Conservation (phyloP, 352 stramenopile genomes). For the Pythium biforme region DNA sequence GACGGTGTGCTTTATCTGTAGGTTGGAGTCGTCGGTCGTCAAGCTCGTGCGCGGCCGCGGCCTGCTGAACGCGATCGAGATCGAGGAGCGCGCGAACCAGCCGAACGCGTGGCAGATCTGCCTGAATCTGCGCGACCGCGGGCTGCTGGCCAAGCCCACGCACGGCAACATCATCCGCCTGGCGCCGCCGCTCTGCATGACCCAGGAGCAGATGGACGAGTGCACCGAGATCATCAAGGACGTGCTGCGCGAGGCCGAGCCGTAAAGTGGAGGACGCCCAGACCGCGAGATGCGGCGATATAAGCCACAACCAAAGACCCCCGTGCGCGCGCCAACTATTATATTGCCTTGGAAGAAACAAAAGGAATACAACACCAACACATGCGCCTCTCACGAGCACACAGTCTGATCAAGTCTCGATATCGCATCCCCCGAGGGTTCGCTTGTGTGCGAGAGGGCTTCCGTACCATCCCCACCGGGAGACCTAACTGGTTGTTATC, state of each 20-base stretch:
- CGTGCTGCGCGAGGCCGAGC: conserved; percentile 59
- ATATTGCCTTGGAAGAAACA: no score
- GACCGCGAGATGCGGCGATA: neutral
- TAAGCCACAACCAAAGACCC: no score
- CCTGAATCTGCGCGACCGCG: conserved; percentile 93
- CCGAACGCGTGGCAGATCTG: conserved; percentile 94
- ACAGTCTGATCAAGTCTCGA: no score
- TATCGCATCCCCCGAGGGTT: no score
- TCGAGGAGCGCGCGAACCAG: conserved; percentile 89
- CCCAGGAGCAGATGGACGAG: conserved; percentile 91
- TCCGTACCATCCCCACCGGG: no score
- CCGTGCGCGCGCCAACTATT: no score
- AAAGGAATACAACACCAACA: no score
- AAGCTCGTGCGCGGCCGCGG: conserved; percentile 92
- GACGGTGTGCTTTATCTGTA: conserved; percentile 10
- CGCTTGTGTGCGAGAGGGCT: no score
- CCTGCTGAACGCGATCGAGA: conserved; percentile 98
- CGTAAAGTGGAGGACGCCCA: conserved; percentile 28
- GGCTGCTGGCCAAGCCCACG: conserved; percentile 98
- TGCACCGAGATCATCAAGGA: conserved; percentile 87
- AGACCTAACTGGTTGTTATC: no score
- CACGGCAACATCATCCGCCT: conserved; percentile 99
- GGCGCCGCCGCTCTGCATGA: conserved; percentile 95
- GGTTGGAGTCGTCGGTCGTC: conserved; percentile 66
- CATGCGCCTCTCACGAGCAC: no score